Base-by-base conservation (phyloP, 2,329 filamentous ascomycete genomes). In the Ceratocystiopsis minuta region DNA sequence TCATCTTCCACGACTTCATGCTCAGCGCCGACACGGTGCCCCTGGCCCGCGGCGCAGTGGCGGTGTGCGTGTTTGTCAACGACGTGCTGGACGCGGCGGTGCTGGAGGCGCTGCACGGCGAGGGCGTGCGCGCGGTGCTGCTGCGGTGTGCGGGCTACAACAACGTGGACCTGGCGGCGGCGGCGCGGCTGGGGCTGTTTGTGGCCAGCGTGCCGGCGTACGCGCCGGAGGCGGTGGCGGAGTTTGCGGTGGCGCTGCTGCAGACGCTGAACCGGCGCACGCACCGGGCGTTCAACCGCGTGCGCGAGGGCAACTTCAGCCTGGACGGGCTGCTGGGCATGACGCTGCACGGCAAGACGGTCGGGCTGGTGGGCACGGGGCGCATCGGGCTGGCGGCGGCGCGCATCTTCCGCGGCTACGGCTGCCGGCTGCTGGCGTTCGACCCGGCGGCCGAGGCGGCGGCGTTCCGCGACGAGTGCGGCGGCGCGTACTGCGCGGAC, bases 81-180 rank as follows among this genome's bases (percentile, higher is more conserved):
- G 77, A 81, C 57, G 57, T 57, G 5, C 60, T 78, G 16, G 59
- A 64, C 41, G 62, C 56, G 6, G 52, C 58, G 2, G 70, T 78
- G 34, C 61, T 80, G 36, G 55, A 60, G 16, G 57, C 60, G 0
- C 65, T 80, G 10, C 58, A 65, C 41, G 46, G 52, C 16, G 48
- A 55, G 36, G 73, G 73, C 51, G 64, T 76, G 37, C 63, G 64
- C 38, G 71, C 70, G 40, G 63, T 80, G 47, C 67, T 79, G 18
- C 63, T 80, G 43, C 73, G 77, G 41, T 80, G 77, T 56, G 77
- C 77, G 2, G 77, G 77, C 43, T 78, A 66, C 63, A 79, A 81
- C 60, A 73, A 78, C 50, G 69, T 80, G 45, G 71, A 80, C 52
- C 67, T 80, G 17, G 54, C 55, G 16, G 60, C 63, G 1, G 77